A percentile compares a stretch with the other conserved stretches of the same genome.
These are phyloP conservation scores for Ilex asprella DNA, from an alignment of 257 asterid species.

Conservation along the genomic window DNA sequence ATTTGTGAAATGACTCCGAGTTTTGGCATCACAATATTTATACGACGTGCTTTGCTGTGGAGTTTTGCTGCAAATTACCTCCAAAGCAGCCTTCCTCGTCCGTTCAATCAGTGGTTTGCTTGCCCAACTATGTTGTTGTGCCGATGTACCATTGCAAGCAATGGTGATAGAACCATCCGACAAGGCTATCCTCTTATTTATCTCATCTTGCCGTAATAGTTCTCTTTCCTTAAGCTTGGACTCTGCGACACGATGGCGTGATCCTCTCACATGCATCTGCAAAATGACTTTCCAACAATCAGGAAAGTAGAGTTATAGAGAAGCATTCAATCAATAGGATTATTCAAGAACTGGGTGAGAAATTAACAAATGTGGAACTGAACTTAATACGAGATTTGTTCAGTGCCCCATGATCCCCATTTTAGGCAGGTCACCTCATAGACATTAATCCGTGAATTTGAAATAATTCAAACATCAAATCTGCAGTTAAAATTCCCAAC, in stretches of 20 bases:
- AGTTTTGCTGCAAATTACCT: conserved; percentile 21
- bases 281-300: conserved; percentile 3
- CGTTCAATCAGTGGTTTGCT: conserved; percentile 38
- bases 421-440: too few relatives aligned
- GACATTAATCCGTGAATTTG: too few relatives aligned
- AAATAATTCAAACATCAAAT: too few relatives aligned
- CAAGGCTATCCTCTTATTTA: conserved; percentile 44
- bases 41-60: not conserved
- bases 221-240: conserved; percentile 39
- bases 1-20: conserved; percentile 9
- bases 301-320: not conserved
- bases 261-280: conserved; percentile 54
- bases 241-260: conserved; percentile 52
- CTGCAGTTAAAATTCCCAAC: too few relatives aligned
- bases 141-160: conserved; percentile 6
- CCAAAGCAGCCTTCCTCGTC: conserved; percentile 42
- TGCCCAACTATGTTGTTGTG: conserved; percentile 14
- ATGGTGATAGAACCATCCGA: conserved; percentile 24
- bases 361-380: too few relatives aligned
- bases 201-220: conserved; percentile 31
- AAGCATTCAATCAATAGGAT: too few relatives aligned
- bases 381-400: too few relatives aligned
- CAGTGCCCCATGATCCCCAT: too few relatives aligned
- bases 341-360: too few relatives aligned
- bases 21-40: conserved; percentile 17